phyloP scores from a whole-genome alignment of 225 moss, liverwort and hornwort species.

The Pleurozium schreberi region DNA sequence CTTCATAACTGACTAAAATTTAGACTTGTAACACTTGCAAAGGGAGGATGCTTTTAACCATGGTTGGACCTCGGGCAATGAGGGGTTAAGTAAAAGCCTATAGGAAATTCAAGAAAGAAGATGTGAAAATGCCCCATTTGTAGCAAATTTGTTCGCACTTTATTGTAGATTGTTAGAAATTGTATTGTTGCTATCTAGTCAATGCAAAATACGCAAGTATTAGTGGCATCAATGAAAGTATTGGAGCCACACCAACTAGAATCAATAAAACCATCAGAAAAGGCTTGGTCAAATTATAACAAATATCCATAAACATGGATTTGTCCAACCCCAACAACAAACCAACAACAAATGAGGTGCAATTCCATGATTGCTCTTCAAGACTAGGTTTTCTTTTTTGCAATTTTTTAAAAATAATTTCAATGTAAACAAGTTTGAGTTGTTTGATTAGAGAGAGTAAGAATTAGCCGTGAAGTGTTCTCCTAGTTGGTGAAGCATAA shows the following conservation, averaged over 20 bases:
- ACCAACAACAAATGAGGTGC: neutral
- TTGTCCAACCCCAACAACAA: neutral
- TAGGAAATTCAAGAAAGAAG: neutral
- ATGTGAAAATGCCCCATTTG: neutral
- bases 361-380: too few relatives aligned
- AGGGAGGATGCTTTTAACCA: too few relatives aligned
- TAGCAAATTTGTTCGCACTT: neutral
- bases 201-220: neutral
- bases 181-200: too few relatives aligned
- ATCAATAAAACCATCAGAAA: neutral
- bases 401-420: neutral
- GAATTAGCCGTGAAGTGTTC: rapidly evolving
- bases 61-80: too few relatives aligned
- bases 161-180: too few relatives aligned
- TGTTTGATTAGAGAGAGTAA: neutral
- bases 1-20: too few relatives aligned
- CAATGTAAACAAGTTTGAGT: neutral
- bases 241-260: neutral
- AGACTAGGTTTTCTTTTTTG: neutral
- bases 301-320: neutral
- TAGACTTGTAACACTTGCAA: too few relatives aligned
- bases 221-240: neutral
- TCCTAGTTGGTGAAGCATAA: neutral
- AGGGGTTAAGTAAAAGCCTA: neutral
- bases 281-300: neutral